A percentile compares a stretch with the other conserved stretches of the same genome.
phyloP scores from a whole-genome alignment of 2,329 filamentous ascomycete species.

The Fusarium illudens region DNA sequence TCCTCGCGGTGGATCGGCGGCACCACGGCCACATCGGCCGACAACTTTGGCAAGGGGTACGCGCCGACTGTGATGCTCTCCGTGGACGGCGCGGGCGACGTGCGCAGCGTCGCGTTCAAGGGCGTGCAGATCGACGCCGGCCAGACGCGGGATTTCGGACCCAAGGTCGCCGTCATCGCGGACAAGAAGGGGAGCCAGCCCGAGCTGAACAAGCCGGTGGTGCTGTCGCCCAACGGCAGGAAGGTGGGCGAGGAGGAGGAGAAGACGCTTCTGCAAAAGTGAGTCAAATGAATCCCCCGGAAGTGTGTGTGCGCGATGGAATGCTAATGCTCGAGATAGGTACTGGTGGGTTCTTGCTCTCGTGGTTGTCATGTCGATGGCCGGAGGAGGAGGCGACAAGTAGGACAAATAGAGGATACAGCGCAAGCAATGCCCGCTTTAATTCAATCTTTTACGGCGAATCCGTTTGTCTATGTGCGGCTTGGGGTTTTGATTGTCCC shows the following conservation, averaged over 20 bases:
- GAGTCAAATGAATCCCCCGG: slow-evolving; percentile 43
- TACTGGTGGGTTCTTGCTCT: slow-evolving; percentile 73
- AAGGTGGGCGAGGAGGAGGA: slow-evolving; percentile 63
- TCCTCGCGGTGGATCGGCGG: slow-evolving; percentile 60
- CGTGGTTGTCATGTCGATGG: slow-evolving; percentile 61
- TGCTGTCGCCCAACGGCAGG: slow-evolving; percentile 68
- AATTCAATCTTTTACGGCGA: not conserved
- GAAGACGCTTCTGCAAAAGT: slow-evolving; percentile 75
- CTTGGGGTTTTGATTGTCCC: not conserved
- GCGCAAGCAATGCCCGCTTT: not conserved
- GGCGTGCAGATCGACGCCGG: slow-evolving; percentile 70
- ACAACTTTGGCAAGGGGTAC: slow-evolving; percentile 70
- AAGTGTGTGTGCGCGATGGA: not conserved
- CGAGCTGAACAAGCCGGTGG: slow-evolving; percentile 69
- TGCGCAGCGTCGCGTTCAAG: slow-evolving; percentile 61
- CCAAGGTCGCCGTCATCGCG: slow-evolving; percentile 62
- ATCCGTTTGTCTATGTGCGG: not conserved
- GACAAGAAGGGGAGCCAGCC: slow-evolving; percentile 62
- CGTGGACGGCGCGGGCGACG: slow-evolving; percentile 54
- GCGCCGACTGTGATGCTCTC: slow-evolving; percentile 64
- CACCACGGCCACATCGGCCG: slow-evolving; percentile 62
- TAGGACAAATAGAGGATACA: slow-evolving; percentile 57
- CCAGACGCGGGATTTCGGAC: slow-evolving; percentile 71
- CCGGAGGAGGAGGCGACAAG: slow-evolving; percentile 62
- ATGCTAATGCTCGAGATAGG: slow-evolving; percentile 54